phyloP scores from a whole-genome alignment of 2,329 filamentous ascomycete genomes.

The Curvularia lunata region DNA sequence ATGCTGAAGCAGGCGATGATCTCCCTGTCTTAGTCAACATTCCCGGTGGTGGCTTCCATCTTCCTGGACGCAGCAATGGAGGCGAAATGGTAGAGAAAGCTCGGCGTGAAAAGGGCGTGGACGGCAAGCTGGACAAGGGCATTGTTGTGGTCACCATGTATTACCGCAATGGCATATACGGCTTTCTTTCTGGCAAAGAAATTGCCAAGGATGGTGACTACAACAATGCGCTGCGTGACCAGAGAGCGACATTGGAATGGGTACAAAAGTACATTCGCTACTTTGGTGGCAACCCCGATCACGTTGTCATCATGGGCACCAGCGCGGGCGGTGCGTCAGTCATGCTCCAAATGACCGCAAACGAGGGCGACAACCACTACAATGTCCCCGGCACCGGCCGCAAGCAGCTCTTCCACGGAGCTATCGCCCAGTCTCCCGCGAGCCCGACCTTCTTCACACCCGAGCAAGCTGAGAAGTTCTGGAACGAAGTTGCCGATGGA shows the following conservation, averaged over 20 bases:
- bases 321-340: slow-evolving; percentile 43
- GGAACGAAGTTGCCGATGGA: slow-evolving; percentile 38
- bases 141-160: slow-evolving; percentile 45
- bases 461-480: slow-evolving; percentile 41
- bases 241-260: slow-evolving; percentile 51
- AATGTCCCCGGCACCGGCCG: slow-evolving; percentile 36
- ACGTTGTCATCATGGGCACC: slow-evolving; percentile 55
- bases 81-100: slow-evolving; percentile 42
- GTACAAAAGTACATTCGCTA: slow-evolving; percentile 52
- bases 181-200: slow-evolving; percentile 53
- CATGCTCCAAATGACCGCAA: slow-evolving; percentile 39
- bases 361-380: slow-evolving; percentile 38
- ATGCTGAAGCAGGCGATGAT: slow-evolving; percentile 43
- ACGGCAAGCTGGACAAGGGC: slow-evolving; percentile 41
- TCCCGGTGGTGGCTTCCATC: slow-evolving; percentile 54
- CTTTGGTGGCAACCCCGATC: slow-evolving; percentile 55
- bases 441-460: slow-evolving; percentile 44
- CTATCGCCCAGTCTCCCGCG: slow-evolving; percentile 41
- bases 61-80: slow-evolving; percentile 41
- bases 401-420: slow-evolving; percentile 42
- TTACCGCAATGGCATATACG: slow-evolving; percentile 51
- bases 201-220: slow-evolving; percentile 47
- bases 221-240: slow-evolving; percentile 47
- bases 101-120: slow-evolving; percentile 31
- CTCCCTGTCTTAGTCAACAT: slow-evolving; percentile 54